Base-by-base conservation (phyloP, 2,329 filamentous ascomycete species). In the Fusarium sp. region DNA sequence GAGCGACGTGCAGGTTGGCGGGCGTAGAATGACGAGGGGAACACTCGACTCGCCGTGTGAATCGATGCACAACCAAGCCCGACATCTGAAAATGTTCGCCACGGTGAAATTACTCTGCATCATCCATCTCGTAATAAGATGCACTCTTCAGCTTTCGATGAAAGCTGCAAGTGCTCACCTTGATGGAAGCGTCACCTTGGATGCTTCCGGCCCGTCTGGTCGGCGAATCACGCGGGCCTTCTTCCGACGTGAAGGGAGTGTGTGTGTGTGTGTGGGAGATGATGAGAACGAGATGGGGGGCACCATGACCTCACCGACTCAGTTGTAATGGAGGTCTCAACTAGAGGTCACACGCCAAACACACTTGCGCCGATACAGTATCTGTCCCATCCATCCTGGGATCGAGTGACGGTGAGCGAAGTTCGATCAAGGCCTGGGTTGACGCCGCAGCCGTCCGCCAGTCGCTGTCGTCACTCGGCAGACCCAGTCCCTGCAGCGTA, bases 401-500 rank as follows among this genome's bases (percentile, higher is more conserved):
- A 27, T 30, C 25, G 18, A 50, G 27, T 34, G 58, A 65, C 37
- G 35, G 14, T n/a, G 50, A 25, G 27, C 13, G 41, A 60, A 8
- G 58, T n/a, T 52, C 18, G 18, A 64, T 34, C 61, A 68, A 68
- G 50, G 34, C 70, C 56, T 35, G 58, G 48, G 45, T 63, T 39
- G 56, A 32, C 68, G 70, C 58, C 54, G 60, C 43, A 56, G 60
- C 62, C 52, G 66, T 62, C 48, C 25, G 32, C 37, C 54, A 37
- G 57, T 68, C 50, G 61, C 32, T 61, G 60, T 65, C 61, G 66
- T 66, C 68, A 70, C 62, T 67, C 34, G 54, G 30, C 32, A 52
- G 50, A 37, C 64, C 34, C 13, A 54, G 68, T 54, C 71, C 75
- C 75, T 77, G 75, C 60, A 67, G 72, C 67, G 63, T 57, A 70